These are phyloP conservation scores for Beauveria sp. DNA, from an alignment of 2,329 filamentous ascomycete genomes.

Conservation along the genomic window DNA sequence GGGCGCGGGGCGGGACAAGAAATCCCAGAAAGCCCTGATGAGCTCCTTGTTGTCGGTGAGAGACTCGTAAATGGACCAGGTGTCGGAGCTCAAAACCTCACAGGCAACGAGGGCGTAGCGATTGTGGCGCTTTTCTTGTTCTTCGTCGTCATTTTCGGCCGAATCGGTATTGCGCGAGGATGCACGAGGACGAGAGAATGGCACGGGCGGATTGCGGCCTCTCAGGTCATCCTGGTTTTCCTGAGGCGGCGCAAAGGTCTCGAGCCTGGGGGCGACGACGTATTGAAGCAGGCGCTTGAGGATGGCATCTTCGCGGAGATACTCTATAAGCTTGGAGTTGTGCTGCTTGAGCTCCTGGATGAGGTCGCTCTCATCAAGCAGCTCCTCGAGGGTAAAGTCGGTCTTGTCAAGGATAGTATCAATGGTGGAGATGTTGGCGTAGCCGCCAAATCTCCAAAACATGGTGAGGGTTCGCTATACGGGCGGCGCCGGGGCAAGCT, in stretches of 20 bases:
- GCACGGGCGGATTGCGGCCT: constrained; percentile 33
- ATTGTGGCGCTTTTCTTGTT: constrained; percentile 82
- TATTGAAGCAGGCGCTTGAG: constrained; percentile 83
- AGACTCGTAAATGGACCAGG: constrained; percentile 93
- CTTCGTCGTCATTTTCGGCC: constrained; percentile 53
- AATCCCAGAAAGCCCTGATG: constrained; percentile 82
- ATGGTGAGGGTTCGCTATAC: constrained; percentile 52
- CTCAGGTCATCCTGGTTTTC: constrained; percentile 45
- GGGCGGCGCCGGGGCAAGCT: constrained; percentile 3
- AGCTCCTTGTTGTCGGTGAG: constrained; percentile 76
- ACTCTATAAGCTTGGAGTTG: constrained; percentile 96
- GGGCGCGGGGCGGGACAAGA: constrained; percentile 74
- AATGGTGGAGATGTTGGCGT: constrained; percentile 94
- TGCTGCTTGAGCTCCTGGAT: constrained; percentile 98
- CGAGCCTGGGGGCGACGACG: constrained; percentile 72
- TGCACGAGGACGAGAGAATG: constrained; percentile 45
- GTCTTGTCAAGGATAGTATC: constrained; percentile 96
- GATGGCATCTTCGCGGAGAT: constrained; percentile 78
- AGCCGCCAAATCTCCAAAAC: constrained; percentile 99
- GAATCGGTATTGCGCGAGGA: constrained; percentile 43
- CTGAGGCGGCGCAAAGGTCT: constrained; percentile 43
- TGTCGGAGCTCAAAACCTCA: constrained; percentile 90
- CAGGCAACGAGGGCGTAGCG: constrained; percentile 91
- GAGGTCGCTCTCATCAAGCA: constrained; percentile 91
- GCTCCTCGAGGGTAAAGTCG: constrained; percentile 89